Evolutionary conservation across 1,284 basidiomycete genomes (phyloP), one percentile per base, ranked within the genome.

Genomic region (Puccinia polysora): DNA sequence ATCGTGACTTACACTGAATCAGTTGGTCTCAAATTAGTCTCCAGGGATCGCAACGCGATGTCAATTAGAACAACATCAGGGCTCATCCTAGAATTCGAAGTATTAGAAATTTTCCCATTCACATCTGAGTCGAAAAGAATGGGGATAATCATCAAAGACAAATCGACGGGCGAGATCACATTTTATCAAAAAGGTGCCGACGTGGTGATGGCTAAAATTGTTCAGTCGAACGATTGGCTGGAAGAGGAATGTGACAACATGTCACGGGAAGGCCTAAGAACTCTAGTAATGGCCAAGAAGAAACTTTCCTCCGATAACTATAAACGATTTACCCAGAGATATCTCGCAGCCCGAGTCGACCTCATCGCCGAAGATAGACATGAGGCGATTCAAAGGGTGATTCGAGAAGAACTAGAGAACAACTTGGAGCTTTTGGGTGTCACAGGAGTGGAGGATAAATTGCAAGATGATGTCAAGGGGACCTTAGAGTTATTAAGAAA

Each of bases 161-260:
- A 82, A 0, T 82, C 84, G 36, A 84, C 86, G 0, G 87, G 88
- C 50, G 90, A 94, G 73, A 87, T 94, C 68, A 86, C 84, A 0
- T 98, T 99, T 81, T 83, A 95, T 74, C 91, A 97, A 79, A 99
- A 99, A 79, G 96, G 96, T 12, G 96, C 95, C 0, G 96, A 99
- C 77, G 92, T 94, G 2, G 91, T 98, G 65, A 98, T 99, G 95
- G 84, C 88, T 38, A 85, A 84, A 76, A 93, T 98, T 70, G 95
- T 98, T 23, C 90, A 91, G 77, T 87, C 90, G 76, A 97, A 97
- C 78, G 96, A 98, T 81, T 98, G 96, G 96, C 84, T 99, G 0
- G 96, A 99, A 76, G 96, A 99, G 78, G 96, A 98, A 81, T 93
- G 89, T 15, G 94, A 89, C 12, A 98, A 99, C 78, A 98, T 98